phyloP scores from a whole-genome alignment of 1,139 yeast species.

The Debaryomyces sp. region DNA sequence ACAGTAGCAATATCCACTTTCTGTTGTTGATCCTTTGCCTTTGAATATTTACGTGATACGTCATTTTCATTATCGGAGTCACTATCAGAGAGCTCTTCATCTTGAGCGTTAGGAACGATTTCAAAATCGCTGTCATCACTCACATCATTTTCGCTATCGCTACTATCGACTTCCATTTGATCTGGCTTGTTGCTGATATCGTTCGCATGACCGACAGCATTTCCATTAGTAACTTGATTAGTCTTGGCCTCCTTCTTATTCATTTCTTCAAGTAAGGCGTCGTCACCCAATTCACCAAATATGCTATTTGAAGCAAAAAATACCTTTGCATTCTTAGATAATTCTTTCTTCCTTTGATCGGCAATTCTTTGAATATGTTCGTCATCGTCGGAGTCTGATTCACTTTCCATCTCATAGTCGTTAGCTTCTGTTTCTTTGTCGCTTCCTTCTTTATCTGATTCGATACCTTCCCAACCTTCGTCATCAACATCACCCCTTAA shows the following conservation, averaged over 20 bases:
- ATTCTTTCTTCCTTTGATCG: constrained; percentile 51
- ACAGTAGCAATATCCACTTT: constrained; percentile 86
- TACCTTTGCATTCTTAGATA: constrained; percentile 72
- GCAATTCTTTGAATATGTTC: constrained; percentile 69
- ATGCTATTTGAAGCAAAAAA: constrained; percentile 78
- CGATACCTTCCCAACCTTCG: constrained; percentile 88
- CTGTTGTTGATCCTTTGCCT: constrained; percentile 52
- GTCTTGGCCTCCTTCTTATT: constrained; percentile 14
- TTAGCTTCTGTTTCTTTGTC: constrained; percentile 44
- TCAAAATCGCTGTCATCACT: constrained; percentile 44
- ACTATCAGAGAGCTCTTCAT: constrained; percentile 42
- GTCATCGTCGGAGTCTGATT: constrained; percentile 67
- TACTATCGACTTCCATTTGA: constrained; percentile 26
- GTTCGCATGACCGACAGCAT: constrained; percentile 6
- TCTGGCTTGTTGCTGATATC: constrained; percentile 17
- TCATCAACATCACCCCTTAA: constrained; percentile 81
- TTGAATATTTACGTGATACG: constrained; percentile 33
- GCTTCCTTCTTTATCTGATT: constrained; percentile 43
- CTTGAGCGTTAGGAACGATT: constrained; percentile 49
- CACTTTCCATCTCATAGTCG: constrained; percentile 49
- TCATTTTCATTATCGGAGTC: constrained; percentile 49
- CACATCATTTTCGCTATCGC: not conserved
- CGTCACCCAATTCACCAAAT: constrained; percentile 65
- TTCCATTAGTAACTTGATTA: constrained; percentile 2
- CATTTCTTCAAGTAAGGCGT: constrained; percentile 35